Percentiles rank a stretch among this genome's conserved stretches.
phyloP scores from a whole-genome alignment of 1,284 basidiomycete genomes.

The Microbotryum saponariae region DNA sequence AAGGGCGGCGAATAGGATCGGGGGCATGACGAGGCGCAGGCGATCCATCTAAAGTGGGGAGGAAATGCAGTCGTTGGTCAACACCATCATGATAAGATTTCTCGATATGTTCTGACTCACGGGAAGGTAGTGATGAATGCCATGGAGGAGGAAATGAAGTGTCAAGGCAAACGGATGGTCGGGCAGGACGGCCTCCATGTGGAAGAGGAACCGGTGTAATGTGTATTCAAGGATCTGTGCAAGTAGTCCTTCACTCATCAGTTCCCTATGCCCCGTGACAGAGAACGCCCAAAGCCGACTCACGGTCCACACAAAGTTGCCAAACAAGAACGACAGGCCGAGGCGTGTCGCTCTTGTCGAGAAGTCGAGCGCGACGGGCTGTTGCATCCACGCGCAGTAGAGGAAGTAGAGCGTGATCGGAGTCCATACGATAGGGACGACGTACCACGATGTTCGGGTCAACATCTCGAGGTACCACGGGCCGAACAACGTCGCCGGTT shows the following conservation, averaged over 20 bases:
- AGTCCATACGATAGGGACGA: slow-evolving; percentile 84
- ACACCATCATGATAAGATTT: too few relatives aligned
- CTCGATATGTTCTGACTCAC: slow-evolving; percentile 43
- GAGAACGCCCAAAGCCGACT: neutral
- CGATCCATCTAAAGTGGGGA: slow-evolving; percentile 43
- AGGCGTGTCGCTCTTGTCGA: slow-evolving; percentile 33
- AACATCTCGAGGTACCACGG: slow-evolving; percentile 75
- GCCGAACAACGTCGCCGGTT: slow-evolving; percentile 82
- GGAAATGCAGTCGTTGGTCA: slow-evolving; percentile 7
- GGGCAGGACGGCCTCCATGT: slow-evolving; percentile 83
- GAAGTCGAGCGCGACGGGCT: slow-evolving; percentile 46
- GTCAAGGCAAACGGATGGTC: slow-evolving; percentile 72
- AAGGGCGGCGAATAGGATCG: slow-evolving; percentile 68
- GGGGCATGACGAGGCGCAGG: slow-evolving; percentile 94
- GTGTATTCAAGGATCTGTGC: slow-evolving; percentile 70
- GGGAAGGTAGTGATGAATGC: slow-evolving; percentile 93
- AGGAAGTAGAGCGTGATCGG: slow-evolving; percentile 78
- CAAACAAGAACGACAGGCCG: slow-evolving; percentile 59
- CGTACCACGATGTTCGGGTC: slow-evolving; percentile 88
- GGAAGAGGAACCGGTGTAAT: slow-evolving; percentile 97
- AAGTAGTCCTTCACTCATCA: neutral
- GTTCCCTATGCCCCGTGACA: neutral
- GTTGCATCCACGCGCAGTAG: slow-evolving; percentile 72
- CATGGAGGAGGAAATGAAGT: slow-evolving; percentile 89
- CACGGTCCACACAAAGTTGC: slow-evolving; percentile 82